Evolutionary conservation across 2,329 filamentous ascomycete genomes (phyloP), one percentile per base, ranked within the genome.

Genomic region (Trichoderma afroharzianum): DNA sequence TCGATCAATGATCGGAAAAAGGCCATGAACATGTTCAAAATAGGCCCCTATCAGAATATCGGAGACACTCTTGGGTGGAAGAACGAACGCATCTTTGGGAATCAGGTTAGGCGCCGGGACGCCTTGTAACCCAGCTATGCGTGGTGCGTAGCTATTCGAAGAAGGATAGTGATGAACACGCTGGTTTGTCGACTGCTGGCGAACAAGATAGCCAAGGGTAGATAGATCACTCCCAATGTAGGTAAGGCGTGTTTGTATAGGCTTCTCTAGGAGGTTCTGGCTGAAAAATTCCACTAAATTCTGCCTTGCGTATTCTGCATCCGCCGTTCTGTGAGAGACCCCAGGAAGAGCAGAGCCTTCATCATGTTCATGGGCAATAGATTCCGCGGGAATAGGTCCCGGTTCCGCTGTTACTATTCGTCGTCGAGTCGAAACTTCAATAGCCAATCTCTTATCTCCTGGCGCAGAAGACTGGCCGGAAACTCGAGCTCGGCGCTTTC

Each of bases 101-200:
- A 57, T 57, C 8, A 59, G 18, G 24, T 30, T 59, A 0, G 55
- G 55, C 85, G 83, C 21, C 82, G 81, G 73, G 86, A 32, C 9
- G 15, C 55, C 28, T 32, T 59, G 28, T n/a, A 59, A 6, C 4
- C 43, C 12, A 24, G n/a, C 12, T 50, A 67, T 50, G 30, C 63
- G 63, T 33, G 63, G 63, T 24, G 47, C 47, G 39, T 67, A 67
- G n/a, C n/a, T 47, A 32, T 67, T 67, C 14, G 63, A 67, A 18
- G 39, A 50, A 21, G 63, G 63, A n/a, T 67, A 67, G 12, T 67
- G 63, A 14, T 67, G 47, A 21, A 67, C 43, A n/a, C 12, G 63
- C 43, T 67, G 63, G 28, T 57, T 53, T 50, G 39, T 32, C 43
- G 63, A 47, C 24, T 32, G 63, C 15, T 67, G 63, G 14, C 63